These are phyloP conservation scores for Crithidia mellificae DNA, from an alignment of 208 protist species.

Conservation along the genomic window DNA sequence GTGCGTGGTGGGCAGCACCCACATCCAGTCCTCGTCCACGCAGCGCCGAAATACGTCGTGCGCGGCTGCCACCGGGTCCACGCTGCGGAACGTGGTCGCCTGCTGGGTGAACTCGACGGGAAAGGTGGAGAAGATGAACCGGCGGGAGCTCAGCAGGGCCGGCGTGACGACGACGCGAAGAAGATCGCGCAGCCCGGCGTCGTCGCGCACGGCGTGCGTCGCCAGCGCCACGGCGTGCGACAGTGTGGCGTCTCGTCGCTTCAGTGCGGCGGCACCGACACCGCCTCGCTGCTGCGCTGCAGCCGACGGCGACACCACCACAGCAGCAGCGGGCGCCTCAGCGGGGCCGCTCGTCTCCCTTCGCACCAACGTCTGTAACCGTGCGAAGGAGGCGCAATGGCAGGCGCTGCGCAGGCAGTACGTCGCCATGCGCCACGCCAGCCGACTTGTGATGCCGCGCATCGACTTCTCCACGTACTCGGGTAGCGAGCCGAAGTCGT, in stretches of 20 bases:
- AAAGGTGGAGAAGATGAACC: conserved; percentile 58
- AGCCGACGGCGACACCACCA: not conserved
- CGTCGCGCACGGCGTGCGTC: conserved; percentile 11
- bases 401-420: conserved; percentile 34
- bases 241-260: conserved; percentile 14
- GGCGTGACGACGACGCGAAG: conserved; percentile 60
- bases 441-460: conserved; percentile 14
- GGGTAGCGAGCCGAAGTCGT: conserved; percentile 17
- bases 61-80: conserved; percentile 57
- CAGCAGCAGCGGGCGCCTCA: too few relatives aligned
- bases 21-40: conserved; percentile 77
- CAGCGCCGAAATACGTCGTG: conserved; percentile 68
- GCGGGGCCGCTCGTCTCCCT: not conserved
- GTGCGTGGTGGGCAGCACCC: conserved; percentile 49
- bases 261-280: not conserved
- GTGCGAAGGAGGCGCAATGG: conserved; percentile 12
- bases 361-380: conserved; percentile 16
- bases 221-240: conserved; percentile 21
- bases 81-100: conserved; percentile 44
- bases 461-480: conserved; percentile 19
- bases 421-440: conserved; percentile 27
- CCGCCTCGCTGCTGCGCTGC: not conserved
- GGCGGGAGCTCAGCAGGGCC: conserved; percentile 55
- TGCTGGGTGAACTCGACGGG: conserved; percentile 79
- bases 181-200: conserved; percentile 44